Percentiles rank a stretch among this genome's conserved stretches.
These are phyloP conservation scores for Mycena olivaceomarginata DNA, from an alignment of 768 basidiomycete genomes.

Conservation along the genomic window DNA sequence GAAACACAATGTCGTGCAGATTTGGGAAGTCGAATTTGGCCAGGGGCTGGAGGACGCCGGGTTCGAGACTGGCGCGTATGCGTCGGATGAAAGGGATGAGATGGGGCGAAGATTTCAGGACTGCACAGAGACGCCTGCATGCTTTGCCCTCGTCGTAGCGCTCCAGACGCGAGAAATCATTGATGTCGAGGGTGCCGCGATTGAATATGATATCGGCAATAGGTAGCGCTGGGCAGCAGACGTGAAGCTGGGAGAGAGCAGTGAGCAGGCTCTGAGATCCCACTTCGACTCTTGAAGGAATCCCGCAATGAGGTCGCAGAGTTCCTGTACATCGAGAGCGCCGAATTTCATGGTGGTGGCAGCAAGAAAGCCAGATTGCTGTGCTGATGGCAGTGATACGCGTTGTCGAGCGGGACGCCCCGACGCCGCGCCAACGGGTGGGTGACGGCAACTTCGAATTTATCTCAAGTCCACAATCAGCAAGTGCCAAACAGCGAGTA, in stretches of 20 bases:
- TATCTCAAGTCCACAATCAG: no score
- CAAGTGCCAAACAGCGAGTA: no score
- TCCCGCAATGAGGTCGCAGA: slow-evolving; percentile 3
- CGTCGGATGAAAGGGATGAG: slow-evolving; percentile 15
- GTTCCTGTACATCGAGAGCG: neutral
- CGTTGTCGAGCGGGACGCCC: no score
- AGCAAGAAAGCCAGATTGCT: no score
- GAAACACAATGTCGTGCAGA: slow-evolving; percentile 24
- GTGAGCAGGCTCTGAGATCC: slow-evolving; percentile 22
- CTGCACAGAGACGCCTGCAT: neutral
- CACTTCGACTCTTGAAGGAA: slow-evolving; percentile 11
- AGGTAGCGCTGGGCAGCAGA: slow-evolving; percentile 23
- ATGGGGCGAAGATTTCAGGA: slow-evolving; percentile 17
- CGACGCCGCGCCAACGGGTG: no score
- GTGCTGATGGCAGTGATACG: no score
- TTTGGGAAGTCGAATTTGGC: slow-evolving; percentile 15
- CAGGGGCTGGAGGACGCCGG: neutral
- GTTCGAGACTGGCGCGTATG: slow-evolving; percentile 18
- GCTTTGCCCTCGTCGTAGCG: slow-evolving; percentile 2
- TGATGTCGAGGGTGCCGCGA: slow-evolving; percentile 14
- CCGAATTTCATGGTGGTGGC: neutral
- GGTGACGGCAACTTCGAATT: no score
- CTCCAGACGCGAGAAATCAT: slow-evolving; percentile 11
- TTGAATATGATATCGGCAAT: slow-evolving; percentile 33
- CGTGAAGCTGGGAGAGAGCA: slow-evolving; percentile 7